A percentile compares a stretch with the other conserved stretches of the same genome.
These are phyloP conservation scores for Xylariaceae sp. DNA, from an alignment of 2,329 filamentous ascomycete genomes.

Conservation along the genomic window DNA sequence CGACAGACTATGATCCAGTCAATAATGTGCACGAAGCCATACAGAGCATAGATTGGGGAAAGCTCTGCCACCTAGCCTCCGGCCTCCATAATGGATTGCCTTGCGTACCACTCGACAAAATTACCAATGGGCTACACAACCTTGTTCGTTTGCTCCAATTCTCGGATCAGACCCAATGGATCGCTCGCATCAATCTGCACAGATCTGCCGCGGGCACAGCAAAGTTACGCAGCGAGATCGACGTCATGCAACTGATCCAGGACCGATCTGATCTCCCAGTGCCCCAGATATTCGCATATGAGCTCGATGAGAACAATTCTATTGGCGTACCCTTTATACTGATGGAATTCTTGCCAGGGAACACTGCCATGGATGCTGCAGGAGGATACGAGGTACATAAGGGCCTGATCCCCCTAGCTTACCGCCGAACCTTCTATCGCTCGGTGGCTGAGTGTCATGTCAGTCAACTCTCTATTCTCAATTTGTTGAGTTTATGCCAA, in stretches of 20 bases:
- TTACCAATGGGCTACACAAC: conserved; percentile 6
- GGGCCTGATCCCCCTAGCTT: conserved; percentile 14
- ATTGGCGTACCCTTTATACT: conserved; percentile 29
- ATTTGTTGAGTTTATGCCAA: not conserved
- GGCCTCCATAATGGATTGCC: conserved; percentile 3
- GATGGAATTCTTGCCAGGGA: conserved; percentile 30
- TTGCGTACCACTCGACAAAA: conserved; percentile 1
- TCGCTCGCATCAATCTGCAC: conserved; percentile 5
- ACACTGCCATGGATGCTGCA: conserved; percentile 22
- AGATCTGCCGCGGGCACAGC: not conserved
- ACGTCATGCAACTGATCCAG: conserved; percentile 6
- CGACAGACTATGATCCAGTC: not conserved
- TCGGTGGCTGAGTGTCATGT: conserved; percentile 13
- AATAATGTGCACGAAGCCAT: not conserved
- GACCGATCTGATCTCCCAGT: conserved; percentile 16
- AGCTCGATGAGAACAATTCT: conserved; percentile 18
- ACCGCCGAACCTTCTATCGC: conserved; percentile 12
- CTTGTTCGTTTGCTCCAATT: conserved; percentile 6
- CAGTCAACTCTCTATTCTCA: conserved; percentile 1
- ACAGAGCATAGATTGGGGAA: conserved; percentile 1
- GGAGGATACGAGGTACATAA: conserved; percentile 21
- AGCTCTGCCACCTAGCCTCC: conserved; percentile 6
- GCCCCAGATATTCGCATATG: conserved; percentile 25
- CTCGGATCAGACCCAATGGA: conserved; percentile 4
- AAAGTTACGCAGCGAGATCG: conserved; percentile 7